Evolutionary conservation across 768 basidiomycete species (phyloP).

Genomic region (Pulveroboletus sp.): DNA sequence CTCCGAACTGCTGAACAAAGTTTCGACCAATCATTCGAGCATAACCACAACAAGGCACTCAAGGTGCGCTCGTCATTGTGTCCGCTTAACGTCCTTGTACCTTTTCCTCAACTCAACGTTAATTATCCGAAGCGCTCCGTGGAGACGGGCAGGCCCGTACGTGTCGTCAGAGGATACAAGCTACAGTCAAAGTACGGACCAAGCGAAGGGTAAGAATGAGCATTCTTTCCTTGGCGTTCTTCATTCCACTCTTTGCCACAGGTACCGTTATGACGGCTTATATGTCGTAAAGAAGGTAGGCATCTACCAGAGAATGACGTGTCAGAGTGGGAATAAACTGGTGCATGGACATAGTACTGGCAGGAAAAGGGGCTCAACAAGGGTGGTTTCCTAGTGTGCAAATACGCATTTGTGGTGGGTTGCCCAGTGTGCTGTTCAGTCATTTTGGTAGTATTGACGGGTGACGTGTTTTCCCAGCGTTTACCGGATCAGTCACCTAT

Average conservation of each 20-base stretch:
- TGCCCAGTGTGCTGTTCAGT: neutral
- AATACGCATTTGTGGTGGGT: conserved; percentile 75
- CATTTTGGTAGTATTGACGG: neutral
- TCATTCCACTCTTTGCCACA: conserved; percentile 19
- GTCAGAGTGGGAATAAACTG: neutral
- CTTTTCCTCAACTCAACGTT: neutral
- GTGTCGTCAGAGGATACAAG: conserved; percentile 79
- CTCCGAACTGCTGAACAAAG: conserved; percentile 88
- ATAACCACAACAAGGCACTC: conserved; percentile 64
- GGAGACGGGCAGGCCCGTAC: conserved; percentile 77
- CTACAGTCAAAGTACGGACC: conserved; percentile 70
- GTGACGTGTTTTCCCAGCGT: conserved; percentile 14
- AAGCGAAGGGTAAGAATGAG: conserved; percentile 54
- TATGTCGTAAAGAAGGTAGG: conserved; percentile 71
- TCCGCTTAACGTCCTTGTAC: neutral
- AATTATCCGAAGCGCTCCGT: conserved; percentile 50
- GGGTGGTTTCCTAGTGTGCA: conserved; percentile 75
- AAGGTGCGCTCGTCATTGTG: conserved; percentile 35
- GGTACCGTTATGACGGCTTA: conserved; percentile 89
- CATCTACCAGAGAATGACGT: neutral
- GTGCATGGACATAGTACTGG: conserved; percentile 51
- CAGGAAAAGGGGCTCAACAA: conserved; percentile 64
- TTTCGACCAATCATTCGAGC: conserved; percentile 76
- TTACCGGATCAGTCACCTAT: conserved; percentile 22
- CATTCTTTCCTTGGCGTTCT: neutral